A percentile compares a stretch with the other conserved stretches of the same genome.
phyloP scores from a whole-genome alignment of 192 early-diverging fungal genomes.

The Chytriomyces sp. region DNA sequence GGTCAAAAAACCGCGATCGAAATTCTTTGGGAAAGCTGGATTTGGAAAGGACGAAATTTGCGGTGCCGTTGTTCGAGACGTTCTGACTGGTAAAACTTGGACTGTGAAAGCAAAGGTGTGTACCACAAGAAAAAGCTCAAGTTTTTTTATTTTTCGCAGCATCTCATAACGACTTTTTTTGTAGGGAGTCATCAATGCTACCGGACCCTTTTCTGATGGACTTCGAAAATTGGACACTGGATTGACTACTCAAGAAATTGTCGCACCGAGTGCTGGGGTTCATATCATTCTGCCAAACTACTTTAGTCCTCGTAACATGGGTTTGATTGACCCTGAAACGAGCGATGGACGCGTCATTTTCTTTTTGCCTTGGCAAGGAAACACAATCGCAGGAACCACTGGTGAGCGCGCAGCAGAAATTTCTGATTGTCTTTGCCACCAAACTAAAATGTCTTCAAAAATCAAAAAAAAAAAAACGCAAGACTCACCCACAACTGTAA shows the following conservation, averaged over 20 bases:
- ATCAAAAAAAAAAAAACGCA: too few species aligned
- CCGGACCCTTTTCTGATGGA: constrained; percentile 81
- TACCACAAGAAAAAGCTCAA: too few species aligned
- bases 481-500: constrained; percentile 86
- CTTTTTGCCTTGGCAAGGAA: constrained; percentile 97
- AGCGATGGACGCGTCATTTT: constrained; percentile 96
- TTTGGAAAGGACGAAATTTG: constrained; percentile 68
- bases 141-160: not conserved
- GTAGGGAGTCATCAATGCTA: constrained; percentile 90
- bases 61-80: constrained; percentile 83
- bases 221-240: constrained; percentile 90
- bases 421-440: too few species aligned
- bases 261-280: constrained; percentile 90
- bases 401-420: constrained; percentile 41
- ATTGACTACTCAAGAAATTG: constrained; percentile 73
- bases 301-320: constrained; percentile 88
- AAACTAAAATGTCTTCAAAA: too few species aligned
- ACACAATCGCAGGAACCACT: constrained; percentile 94
- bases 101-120: constrained; percentile 73
- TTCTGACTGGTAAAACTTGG: constrained; percentile 85
- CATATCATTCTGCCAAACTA: constrained; percentile 96
- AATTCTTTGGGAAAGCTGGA: constrained; percentile 37
- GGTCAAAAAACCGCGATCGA: constrained; percentile 66
- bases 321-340: constrained; percentile 91
- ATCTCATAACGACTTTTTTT: not conserved